Conservation (phyloP, 345 rosid genomes). For the Diplotaxis tenuifolia region DNA sequence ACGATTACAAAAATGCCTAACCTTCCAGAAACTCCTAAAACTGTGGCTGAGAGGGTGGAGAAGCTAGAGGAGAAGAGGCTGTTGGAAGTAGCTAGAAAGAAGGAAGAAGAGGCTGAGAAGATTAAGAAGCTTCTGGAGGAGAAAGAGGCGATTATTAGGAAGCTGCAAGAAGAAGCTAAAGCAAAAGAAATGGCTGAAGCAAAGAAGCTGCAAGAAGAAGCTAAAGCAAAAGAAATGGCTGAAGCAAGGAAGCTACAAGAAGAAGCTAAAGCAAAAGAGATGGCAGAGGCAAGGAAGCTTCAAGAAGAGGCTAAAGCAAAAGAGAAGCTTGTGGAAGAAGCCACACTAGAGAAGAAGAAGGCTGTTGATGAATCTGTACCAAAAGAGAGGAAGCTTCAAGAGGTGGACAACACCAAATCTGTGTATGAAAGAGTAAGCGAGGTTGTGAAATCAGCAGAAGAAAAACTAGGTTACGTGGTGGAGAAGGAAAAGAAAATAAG, state of each 20-base stretch:
- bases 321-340: conserved; percentile 22
- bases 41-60: conserved; percentile 27
- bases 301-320: conserved; percentile 14
- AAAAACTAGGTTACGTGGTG: conserved; percentile 9
- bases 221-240: conserved; percentile 16
- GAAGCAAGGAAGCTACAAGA: conserved; percentile 9
- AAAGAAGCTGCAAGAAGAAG: conserved; percentile 15
- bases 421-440: conserved; percentile 5
- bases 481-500: conserved; percentile 31
- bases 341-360: conserved; percentile 13
- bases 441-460: conserved; percentile 25
- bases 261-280: conserved; percentile 5
- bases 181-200: conserved; percentile 15
- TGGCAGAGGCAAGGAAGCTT: conserved; percentile 7
- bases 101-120: conserved; percentile 28
- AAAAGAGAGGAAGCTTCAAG: conserved; percentile 33
- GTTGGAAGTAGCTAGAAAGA: conserved; percentile 17
- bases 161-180: conserved; percentile 29
- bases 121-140: conserved; percentile 36
- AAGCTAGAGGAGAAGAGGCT: conserved; percentile 25
- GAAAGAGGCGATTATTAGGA: conserved; percentile 28
- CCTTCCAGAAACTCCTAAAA: conserved; percentile 14
- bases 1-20: conserved; percentile 25
- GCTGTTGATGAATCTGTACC: neutral
- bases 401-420: conserved; percentile 17